phyloP scores from a whole-genome alignment of 305 asterid genomes.

The Solanum hybrid region DNA sequence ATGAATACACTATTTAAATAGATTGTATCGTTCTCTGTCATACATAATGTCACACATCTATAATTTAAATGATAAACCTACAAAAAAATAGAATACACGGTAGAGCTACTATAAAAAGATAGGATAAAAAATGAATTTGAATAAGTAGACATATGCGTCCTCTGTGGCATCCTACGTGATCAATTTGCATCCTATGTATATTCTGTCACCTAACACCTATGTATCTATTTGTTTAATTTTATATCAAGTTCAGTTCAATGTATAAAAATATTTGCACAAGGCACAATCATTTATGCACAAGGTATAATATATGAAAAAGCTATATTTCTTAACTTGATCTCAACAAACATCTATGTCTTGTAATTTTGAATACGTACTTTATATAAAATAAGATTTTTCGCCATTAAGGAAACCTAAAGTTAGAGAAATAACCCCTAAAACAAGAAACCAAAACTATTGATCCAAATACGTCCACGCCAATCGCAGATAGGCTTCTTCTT shows the following conservation, averaged over 20 bases:
- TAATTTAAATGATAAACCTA: not conserved
- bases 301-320: rapidly evolving
- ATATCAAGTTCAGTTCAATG: rapidly evolving
- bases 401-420: not conserved
- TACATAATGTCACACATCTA: not conserved
- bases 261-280: too few species aligned
- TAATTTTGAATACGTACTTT: not conserved
- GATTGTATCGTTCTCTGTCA: too few species aligned
- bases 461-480: not conserved
- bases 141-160: not conserved
- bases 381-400: not conserved
- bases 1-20: too few species aligned
- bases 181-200: not conserved
- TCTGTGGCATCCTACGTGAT: rapidly evolving
- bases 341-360: rapidly evolving
- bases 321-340: not conserved
- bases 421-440: not conserved
- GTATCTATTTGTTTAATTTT: too few species aligned
- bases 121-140: not conserved
- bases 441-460: not conserved
- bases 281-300: not conserved
- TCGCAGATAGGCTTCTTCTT: not conserved
- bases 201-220: rapidly evolving
- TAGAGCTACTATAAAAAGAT: too few species aligned
- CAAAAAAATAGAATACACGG: too few species aligned